A percentile compares a stretch with the other conserved stretches of the same genome.
These are phyloP conservation scores for Lojkania enalia DNA, from an alignment of 2,329 filamentous ascomycete genomes.

Conservation along the genomic window DNA sequence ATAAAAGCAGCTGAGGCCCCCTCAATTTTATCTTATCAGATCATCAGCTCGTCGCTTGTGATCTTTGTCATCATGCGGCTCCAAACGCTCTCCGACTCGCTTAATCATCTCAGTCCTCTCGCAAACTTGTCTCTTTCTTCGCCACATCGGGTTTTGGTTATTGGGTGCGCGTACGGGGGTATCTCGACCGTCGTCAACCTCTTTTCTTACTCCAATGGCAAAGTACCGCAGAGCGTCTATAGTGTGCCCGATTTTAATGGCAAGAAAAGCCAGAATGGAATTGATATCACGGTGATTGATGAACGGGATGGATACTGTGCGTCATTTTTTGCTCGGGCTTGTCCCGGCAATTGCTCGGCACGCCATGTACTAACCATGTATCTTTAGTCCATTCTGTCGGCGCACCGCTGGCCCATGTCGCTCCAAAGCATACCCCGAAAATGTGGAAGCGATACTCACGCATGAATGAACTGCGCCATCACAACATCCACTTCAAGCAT, in stretches of 20 bases:
- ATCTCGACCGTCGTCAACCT: slow-evolving; percentile 69
- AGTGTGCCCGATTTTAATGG: slow-evolving; percentile 40
- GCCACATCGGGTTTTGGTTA: slow-evolving; percentile 59
- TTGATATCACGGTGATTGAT: slow-evolving; percentile 75
- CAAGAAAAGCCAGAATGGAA: slow-evolving; percentile 52
- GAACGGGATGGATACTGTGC: slow-evolving; percentile 83
- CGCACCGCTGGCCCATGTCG: slow-evolving; percentile 71
- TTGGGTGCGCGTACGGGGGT: slow-evolving; percentile 74
- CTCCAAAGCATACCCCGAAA: slow-evolving; percentile 64
- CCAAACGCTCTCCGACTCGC: slow-evolving; percentile 25
- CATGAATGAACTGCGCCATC: slow-evolving; percentile 66
- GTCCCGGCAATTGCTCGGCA: slow-evolving; percentile 2
- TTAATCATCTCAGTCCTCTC: slow-evolving; percentile 20
- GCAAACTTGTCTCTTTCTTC: slow-evolving; percentile 31
- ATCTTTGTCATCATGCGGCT: slow-evolving; percentile 34
- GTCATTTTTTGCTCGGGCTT: slow-evolving; percentile 39
- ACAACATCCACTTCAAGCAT: slow-evolving; percentile 66
- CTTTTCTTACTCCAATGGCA: slow-evolving; percentile 65
- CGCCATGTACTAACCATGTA: slow-evolving; percentile 22
- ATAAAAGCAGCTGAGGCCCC: slow-evolving; percentile 23
- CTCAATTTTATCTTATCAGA: slow-evolving; percentile 41
- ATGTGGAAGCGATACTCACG: slow-evolving; percentile 72
- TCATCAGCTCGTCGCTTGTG: slow-evolving; percentile 26
- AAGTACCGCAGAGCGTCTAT: slow-evolving; percentile 52
- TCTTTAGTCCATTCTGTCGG: slow-evolving; percentile 72